These are phyloP conservation scores for Melaleuca quinquenervia DNA, from an alignment of 345 rosid genomes.

Conservation along the genomic window DNA sequence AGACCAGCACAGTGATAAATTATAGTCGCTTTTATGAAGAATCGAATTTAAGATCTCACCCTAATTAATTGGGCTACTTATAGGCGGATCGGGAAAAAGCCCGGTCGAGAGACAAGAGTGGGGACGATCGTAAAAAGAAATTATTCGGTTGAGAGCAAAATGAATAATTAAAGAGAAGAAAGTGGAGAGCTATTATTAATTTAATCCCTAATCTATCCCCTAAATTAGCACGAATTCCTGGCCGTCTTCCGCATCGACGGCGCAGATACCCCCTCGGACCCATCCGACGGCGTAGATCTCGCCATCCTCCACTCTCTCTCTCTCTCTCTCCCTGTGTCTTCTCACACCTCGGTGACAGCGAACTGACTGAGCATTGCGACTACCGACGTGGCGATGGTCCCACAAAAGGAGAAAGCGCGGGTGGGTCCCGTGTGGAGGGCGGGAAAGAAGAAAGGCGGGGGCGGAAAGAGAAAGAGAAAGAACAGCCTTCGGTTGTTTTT, in stretches of 20 bases:
- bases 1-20: too few relatives aligned
- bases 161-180: not conserved
- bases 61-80: too few relatives aligned
- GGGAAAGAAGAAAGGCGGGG: not conserved
- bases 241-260: constrained; percentile 12
- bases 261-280: not conserved
- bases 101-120: not conserved
- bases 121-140: not conserved
- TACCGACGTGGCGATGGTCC: not conserved
- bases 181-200: not conserved
- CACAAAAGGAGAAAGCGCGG: not conserved
- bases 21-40: too few relatives aligned
- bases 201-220: not conserved
- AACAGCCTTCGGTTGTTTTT: not conserved
- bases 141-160: not conserved
- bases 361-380: not conserved
- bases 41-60: too few relatives aligned
- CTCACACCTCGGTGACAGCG: constrained; percentile 48
- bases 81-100: too few relatives aligned
- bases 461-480: not conserved
- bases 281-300: constrained; percentile 21
- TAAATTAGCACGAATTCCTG: constrained; percentile 13
- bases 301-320: not conserved
- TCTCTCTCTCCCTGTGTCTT: constrained; percentile 28
- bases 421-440: not conserved